A percentile compares a stretch with the other conserved stretches of the same genome.
These are phyloP conservation scores for Boeremia exigua DNA, from an alignment of 2,329 filamentous ascomycete genomes.

Conservation along the genomic window DNA sequence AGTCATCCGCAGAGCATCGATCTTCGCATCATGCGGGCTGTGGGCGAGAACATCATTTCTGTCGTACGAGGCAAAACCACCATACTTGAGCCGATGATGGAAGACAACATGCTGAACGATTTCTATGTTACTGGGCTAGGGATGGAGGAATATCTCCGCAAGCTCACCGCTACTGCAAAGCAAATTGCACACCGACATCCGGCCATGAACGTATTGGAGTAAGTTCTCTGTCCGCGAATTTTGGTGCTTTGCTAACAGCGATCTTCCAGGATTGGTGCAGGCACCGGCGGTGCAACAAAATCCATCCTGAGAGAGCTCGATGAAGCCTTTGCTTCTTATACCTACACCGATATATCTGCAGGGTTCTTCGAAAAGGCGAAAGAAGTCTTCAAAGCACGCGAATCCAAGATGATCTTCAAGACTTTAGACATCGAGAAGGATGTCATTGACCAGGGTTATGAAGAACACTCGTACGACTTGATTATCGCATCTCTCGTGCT, in stretches of 20 bases:
- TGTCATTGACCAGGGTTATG: conserved; percentile 18
- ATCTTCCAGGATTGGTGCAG: conserved; percentile 16
- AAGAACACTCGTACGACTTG: conserved; percentile 21
- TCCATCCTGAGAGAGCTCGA: conserved; percentile 7
- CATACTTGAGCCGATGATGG: neutral
- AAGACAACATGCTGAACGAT: neutral
- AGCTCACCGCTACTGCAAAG: neutral
- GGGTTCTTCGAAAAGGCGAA: neutral
- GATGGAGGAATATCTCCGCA: neutral
- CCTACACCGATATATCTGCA: conserved; percentile 21
- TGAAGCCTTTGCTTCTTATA: conserved; percentile 17
- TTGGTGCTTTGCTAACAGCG: neutral
- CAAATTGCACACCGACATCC: conserved; percentile 3
- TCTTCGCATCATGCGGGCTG: neutral
- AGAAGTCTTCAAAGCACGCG: neutral
- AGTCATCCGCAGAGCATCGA: neutral
- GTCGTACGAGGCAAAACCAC: neutral
- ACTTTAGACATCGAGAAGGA: conserved; percentile 14
- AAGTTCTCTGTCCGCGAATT: neutral
- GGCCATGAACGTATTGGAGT: conserved; percentile 3
- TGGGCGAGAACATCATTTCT: neutral
- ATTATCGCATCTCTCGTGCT: conserved; percentile 17
- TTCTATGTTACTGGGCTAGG: too few relatives aligned
- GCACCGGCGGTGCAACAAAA: conserved; percentile 8
- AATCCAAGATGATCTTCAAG: conserved; percentile 16